Evolutionary conservation across 1,139 yeast species (phyloP).

Genomic region (Sugiyamaella xylanicola): DNA sequence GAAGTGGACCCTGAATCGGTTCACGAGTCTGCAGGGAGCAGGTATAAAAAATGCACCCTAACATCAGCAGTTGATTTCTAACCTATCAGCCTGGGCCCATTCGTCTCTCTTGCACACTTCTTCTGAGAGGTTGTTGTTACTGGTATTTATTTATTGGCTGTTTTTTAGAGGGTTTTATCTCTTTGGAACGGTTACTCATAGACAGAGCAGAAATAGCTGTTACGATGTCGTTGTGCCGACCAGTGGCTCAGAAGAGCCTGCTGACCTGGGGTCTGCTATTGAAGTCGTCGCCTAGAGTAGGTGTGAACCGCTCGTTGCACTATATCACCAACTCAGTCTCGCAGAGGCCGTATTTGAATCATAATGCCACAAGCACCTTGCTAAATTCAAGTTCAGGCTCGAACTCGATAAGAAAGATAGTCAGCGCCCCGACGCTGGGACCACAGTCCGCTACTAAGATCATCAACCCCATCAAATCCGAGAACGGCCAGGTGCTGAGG

Average conservation of each 20-base stretch:
- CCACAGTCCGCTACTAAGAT: slow-evolving; percentile 31
- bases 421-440: slow-evolving; percentile 21
- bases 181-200: not conserved
- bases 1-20: too few species aligned
- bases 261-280: not conserved
- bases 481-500: slow-evolving; percentile 40
- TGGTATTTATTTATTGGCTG: not conserved
- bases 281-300: not conserved
- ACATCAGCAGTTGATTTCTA: not conserved
- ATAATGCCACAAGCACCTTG: too few species aligned
- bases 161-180: not conserved
- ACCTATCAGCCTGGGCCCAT: too few species aligned
- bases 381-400: too few species aligned
- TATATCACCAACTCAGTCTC: not conserved
- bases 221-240: not conserved
- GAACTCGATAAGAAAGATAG: not conserved
- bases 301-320: not conserved
- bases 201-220: not conserved
- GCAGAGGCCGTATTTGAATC: not conserved
- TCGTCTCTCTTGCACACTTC: too few species aligned
- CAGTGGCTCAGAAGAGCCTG: not conserved
- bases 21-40: not conserved
- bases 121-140: not conserved
- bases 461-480: slow-evolving; percentile 39
- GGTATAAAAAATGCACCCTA: not conserved